Conservation (phyloP, 495 filamentous ascomycete genomes). For the Tuber magnatum region DNA sequence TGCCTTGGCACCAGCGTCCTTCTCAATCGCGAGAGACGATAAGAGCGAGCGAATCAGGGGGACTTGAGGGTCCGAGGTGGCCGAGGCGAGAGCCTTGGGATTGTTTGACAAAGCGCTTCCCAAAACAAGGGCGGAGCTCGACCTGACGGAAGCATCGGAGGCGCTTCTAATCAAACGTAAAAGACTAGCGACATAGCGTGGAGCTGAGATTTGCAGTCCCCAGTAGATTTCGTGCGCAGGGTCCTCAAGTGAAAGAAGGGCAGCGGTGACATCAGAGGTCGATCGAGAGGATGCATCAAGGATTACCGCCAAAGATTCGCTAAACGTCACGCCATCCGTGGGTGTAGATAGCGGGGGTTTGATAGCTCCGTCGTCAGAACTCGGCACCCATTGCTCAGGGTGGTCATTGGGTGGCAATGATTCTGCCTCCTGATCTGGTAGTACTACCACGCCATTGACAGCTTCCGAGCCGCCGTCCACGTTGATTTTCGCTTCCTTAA, state of each 20-base stretch:
- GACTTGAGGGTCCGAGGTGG: slow-evolving; percentile 45
- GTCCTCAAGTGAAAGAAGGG: slow-evolving; percentile 52
- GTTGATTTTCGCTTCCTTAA: slow-evolving; percentile 57
- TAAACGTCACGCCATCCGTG: slow-evolving; percentile 44
- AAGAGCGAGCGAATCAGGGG: slow-evolving; percentile 37
- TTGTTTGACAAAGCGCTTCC: slow-evolving; percentile 57
- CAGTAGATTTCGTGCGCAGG: slow-evolving; percentile 62
- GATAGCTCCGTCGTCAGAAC: slow-evolving; percentile 32
- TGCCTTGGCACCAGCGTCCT: slow-evolving; percentile 36
- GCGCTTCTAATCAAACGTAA: slow-evolving; percentile 13
- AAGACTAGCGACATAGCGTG: slow-evolving; percentile 39
- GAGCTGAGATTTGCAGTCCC: slow-evolving; percentile 55
- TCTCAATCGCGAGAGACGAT: slow-evolving; percentile 30
- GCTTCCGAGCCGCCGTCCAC: slow-evolving; percentile 47
- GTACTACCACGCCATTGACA: slow-evolving; percentile 42
- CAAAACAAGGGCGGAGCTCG: slow-evolving; percentile 50
- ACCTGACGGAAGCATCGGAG: slow-evolving; percentile 39
- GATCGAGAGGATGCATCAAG: slow-evolving; percentile 28
- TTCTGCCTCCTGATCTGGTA: slow-evolving; percentile 40
- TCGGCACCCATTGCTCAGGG: slow-evolving; percentile 9
- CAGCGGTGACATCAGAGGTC: slow-evolving; percentile 35
- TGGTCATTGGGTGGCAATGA: slow-evolving; percentile 12
- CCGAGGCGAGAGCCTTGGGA: slow-evolving; percentile 50
- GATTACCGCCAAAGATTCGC: slow-evolving; percentile 45
- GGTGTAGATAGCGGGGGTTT: slow-evolving; percentile 25